A percentile compares a stretch with the other conserved stretches of the same genome.
Evolutionary conservation across 1,139 yeast species (phyloP).

Genomic region (Scheffersomyces insectosa): DNA sequence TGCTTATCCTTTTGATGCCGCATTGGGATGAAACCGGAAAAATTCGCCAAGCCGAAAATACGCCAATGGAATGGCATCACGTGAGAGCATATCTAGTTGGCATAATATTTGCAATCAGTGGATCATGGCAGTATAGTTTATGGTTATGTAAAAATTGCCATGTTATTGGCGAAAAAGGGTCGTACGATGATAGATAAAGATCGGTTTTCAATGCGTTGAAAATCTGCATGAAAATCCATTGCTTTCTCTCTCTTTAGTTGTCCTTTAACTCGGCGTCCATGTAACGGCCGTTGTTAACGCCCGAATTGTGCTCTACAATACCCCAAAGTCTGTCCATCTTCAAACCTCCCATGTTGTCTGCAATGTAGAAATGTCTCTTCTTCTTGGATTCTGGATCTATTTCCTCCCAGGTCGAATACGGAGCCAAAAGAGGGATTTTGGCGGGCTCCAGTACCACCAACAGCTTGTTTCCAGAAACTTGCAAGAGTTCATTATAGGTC

Average conservation of each 20-base stretch:
- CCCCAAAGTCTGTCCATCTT: conserved; percentile 88
- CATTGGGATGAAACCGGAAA: too few species aligned
- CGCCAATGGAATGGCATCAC: too few species aligned
- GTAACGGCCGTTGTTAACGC: conserved; percentile 66
- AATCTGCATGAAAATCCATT: too few species aligned
- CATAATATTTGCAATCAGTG: too few species aligned
- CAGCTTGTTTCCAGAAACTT: conserved; percentile 42
- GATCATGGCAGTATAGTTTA: too few species aligned
- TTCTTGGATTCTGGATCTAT: conserved; percentile 34
- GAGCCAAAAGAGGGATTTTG: conserved; percentile 32
- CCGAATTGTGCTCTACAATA: conserved; percentile 64
- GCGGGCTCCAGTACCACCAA: conserved; percentile 38
- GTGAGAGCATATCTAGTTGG: too few species aligned
- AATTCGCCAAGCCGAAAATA: too few species aligned
- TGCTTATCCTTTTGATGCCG: too few species aligned
- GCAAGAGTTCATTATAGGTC: conserved; percentile 60
- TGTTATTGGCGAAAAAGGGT: too few species aligned
- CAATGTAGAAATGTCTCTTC: conserved; percentile 52
- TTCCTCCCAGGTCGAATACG: conserved; percentile 64
- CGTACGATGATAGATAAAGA: too few species aligned
- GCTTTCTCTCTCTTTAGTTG: neutral
- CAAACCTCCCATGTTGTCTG: conserved; percentile 77
- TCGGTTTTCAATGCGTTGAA: neutral
- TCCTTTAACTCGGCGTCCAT: conserved; percentile 15
- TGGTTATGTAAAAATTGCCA: too few species aligned